These are phyloP conservation scores for Scutellaria minor DNA, from an alignment of 257 asterid species.

Conservation along the genomic window DNA sequence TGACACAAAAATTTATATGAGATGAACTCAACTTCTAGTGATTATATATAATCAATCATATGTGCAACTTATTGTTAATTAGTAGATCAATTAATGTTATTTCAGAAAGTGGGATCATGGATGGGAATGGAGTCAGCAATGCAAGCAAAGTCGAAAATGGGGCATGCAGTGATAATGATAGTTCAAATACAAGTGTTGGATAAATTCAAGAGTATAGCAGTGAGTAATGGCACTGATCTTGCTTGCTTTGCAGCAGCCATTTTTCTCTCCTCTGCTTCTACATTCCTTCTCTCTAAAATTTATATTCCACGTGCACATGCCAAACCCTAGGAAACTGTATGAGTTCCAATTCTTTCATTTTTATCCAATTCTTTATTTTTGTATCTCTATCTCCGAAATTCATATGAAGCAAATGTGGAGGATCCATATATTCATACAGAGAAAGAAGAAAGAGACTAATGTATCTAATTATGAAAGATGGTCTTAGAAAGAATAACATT, in stretches of 20 bases:
- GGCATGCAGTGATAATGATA: slow-evolving; percentile 74
- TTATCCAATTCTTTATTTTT: background rate
- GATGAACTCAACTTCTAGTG: too few species aligned
- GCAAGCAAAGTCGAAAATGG: slow-evolving; percentile 82
- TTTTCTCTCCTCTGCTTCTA: slow-evolving; percentile 68
- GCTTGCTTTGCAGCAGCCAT: slow-evolving; percentile 79
- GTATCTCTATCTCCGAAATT: too few species aligned
- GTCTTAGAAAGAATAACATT: too few species aligned
- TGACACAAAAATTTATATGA: too few species aligned
- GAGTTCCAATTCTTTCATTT: background rate
- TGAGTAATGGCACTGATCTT: slow-evolving; percentile 65
- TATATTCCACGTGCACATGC: background rate
- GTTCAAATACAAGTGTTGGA: slow-evolving; percentile 87
- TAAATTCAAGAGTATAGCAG: slow-evolving; percentile 65
- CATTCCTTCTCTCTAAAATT: slow-evolving; percentile 69
- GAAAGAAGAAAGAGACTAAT: too few species aligned
- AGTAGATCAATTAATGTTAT: background rate
- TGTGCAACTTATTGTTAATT: background rate
- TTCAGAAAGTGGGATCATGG: slow-evolving; percentile 57
- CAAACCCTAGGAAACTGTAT: too few species aligned
- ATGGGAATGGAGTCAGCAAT: slow-evolving; percentile 59
- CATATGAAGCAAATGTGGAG: too few species aligned
- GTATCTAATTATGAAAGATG: too few species aligned
- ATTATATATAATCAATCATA: too few species aligned
- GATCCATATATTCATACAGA: too few species aligned